Percentiles rank a stretch among this genome's conserved stretches.
Evolutionary conservation across 2,329 filamentous ascomycete species (phyloP).

Genomic region (Stagonosporopsis chrysanthemi): DNA sequence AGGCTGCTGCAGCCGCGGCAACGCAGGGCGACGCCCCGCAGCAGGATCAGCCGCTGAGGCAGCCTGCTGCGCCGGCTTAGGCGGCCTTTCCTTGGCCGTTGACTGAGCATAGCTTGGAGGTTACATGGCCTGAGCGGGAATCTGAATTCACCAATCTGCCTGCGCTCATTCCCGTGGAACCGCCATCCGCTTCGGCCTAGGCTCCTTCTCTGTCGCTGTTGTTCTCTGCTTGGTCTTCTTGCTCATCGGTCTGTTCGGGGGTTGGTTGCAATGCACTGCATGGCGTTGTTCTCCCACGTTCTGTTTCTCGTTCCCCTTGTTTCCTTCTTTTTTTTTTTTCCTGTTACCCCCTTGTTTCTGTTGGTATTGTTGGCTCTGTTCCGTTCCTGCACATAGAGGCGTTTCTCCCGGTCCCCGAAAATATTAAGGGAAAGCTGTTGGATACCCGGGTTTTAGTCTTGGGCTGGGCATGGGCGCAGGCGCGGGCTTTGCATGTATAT

Average conservation of each 20-base stretch:
- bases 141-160: neutral
- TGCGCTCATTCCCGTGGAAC: neutral
- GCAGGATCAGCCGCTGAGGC: slow-evolving; percentile 6
- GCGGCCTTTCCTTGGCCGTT: neutral
- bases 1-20: slow-evolving; percentile 21
- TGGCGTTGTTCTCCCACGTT: neutral
- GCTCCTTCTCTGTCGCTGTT: neutral
- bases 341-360: too few species aligned
- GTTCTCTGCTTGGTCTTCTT: neutral
- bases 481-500: neutral
- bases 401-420: slow-evolving; percentile 1
- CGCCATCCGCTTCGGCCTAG: neutral
- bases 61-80: slow-evolving; percentile 24
- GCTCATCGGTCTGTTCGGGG: neutral
- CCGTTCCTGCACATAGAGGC: slow-evolving; percentile 3
- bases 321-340: neutral
- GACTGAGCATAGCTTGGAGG: neutral
- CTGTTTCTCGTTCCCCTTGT: neutral
- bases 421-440: neutral
- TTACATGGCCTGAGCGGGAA: neutral
- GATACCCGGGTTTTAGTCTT: slow-evolving; percentile 3
- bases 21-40: slow-evolving; percentile 2
- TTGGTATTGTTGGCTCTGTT: neutral
- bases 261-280: neutral
- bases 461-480: neutral